Conservation (phyloP, 148 eudicot genomes). For the Fallopia convolvulus region DNA sequence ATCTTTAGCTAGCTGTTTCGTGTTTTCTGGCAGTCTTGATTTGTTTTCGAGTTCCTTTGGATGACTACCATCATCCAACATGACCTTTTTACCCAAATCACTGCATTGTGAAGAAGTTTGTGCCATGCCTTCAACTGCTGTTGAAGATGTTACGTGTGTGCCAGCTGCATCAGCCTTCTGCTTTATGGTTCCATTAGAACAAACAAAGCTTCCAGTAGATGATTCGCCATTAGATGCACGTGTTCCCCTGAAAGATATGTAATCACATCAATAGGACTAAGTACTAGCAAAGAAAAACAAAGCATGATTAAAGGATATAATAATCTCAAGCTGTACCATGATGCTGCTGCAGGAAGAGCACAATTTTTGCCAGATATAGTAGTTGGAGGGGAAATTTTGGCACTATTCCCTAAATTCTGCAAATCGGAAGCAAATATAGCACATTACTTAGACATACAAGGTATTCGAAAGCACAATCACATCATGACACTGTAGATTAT, state of each 20-base stretch:
- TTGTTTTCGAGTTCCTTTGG: slow-evolving; percentile 25
- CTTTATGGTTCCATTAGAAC: slow-evolving; percentile 42
- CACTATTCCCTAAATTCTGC: slow-evolving; percentile 22
- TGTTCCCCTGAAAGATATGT: slow-evolving; percentile 41
- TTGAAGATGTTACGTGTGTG: slow-evolving; percentile 25
- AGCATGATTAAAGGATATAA: not conserved
- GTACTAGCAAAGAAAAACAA: not conserved
- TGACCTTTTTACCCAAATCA: slow-evolving; percentile 32
- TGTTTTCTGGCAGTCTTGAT: slow-evolving; percentile 29
- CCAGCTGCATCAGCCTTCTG: slow-evolving; percentile 39
- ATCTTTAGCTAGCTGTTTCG: slow-evolving; percentile 23
- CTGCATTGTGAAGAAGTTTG: slow-evolving; percentile 21
- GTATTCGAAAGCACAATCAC: not conserved
- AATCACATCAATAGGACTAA: not conserved
- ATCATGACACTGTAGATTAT: not conserved
- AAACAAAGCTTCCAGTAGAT: slow-evolving; percentile 24
- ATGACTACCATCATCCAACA: slow-evolving; percentile 28
- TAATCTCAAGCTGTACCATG: slow-evolving; percentile 43
- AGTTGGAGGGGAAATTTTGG: slow-evolving; percentile 54
- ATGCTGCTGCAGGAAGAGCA: slow-evolving; percentile 84
- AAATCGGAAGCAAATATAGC: not conserved
- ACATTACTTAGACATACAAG: not conserved
- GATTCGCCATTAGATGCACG: slow-evolving; percentile 46
- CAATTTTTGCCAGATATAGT: slow-evolving; percentile 67
- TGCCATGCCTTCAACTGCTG: slow-evolving; percentile 24